Percentiles rank a stretch among this genome's conserved stretches.
Conservation (phyloP, 192 early-diverging fungal species). For the Podila horticola region DNA sequence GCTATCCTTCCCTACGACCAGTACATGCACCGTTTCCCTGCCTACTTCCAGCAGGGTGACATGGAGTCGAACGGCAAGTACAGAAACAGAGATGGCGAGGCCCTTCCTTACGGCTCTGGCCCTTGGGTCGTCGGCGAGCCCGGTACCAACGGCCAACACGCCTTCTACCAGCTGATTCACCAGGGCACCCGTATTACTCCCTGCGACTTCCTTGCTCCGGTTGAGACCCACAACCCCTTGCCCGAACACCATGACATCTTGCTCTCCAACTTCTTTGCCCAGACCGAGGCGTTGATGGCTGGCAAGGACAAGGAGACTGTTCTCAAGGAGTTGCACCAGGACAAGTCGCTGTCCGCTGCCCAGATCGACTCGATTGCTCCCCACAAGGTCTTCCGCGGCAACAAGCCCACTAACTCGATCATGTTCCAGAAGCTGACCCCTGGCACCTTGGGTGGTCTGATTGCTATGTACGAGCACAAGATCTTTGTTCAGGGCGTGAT, state of each 20-base stretch:
- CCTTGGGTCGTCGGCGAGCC: slow-evolving; percentile 99
- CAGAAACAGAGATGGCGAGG: slow-evolving; percentile 81
- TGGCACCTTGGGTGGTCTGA: slow-evolving; percentile 87
- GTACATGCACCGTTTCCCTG: slow-evolving; percentile 97
- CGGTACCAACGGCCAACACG: slow-evolving; percentile 99
- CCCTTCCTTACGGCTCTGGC: slow-evolving; percentile 88
- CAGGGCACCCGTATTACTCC: slow-evolving; percentile 98
- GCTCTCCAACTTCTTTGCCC: slow-evolving; percentile 99
- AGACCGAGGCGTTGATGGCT: slow-evolving; percentile 96
- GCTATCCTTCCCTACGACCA: slow-evolving; percentile 99
- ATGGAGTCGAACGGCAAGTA: slow-evolving; percentile 99
- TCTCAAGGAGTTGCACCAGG: slow-evolving; percentile 79
- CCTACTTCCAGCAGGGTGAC: slow-evolving; percentile 99
- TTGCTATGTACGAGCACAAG: slow-evolving; percentile 99
- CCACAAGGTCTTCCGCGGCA: slow-evolving; percentile 98
- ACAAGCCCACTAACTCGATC: slow-evolving; percentile 97
- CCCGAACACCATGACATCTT: slow-evolving; percentile 93
- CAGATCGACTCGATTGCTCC: slow-evolving; percentile 77
- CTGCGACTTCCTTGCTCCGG: slow-evolving; percentile 95
- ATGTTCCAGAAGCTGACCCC: slow-evolving; percentile 94
- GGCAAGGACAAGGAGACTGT: slow-evolving; percentile 90
- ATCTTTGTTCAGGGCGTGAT: slow-evolving; percentile 98
- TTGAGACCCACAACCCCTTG: slow-evolving; percentile 94
- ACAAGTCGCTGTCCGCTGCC: slow-evolving; percentile 57
- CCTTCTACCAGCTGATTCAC: slow-evolving; percentile 99